These are phyloP conservation scores for Penicillium capsulatum DNA, from an alignment of 2,329 filamentous ascomycete species.

Conservation along the genomic window DNA sequence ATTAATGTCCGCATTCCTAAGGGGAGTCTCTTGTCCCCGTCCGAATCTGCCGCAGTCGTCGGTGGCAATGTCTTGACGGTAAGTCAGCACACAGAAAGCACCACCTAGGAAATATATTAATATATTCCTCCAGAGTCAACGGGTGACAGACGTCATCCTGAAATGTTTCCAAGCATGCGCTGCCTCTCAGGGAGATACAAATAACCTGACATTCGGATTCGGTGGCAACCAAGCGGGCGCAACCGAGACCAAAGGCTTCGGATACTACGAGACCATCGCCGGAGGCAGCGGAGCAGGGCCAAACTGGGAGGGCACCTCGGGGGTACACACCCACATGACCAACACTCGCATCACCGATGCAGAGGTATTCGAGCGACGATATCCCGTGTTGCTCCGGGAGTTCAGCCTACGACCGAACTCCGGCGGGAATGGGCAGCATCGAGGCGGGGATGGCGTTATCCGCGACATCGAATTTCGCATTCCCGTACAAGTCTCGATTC, in stretches of 20 bases:
- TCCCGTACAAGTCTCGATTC: constrained; percentile 70
- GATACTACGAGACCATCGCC: constrained; percentile 79
- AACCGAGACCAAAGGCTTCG: constrained; percentile 48
- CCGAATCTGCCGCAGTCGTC: constrained; percentile 68
- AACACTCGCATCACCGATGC: constrained; percentile 80
- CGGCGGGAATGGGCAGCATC: constrained; percentile 61
- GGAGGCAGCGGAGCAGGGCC: constrained; percentile 71
- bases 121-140: constrained; percentile 16
- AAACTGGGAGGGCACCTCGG: constrained; percentile 67
- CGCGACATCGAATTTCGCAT: constrained; percentile 78
- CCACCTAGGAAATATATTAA: not conserved
- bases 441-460: constrained; percentile 71
- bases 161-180: constrained; percentile 72
- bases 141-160: constrained; percentile 62
- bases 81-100: constrained; percentile 41
- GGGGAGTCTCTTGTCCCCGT: constrained; percentile 67
- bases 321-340: constrained; percentile 82
- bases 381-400: constrained; percentile 67
- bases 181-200: constrained; percentile 70
- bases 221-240: constrained; percentile 19
- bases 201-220: constrained; percentile 51
- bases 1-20: constrained; percentile 68
- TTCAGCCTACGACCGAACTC: constrained; percentile 63
- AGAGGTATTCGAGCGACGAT: constrained; percentile 72
- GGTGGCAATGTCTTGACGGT: constrained; percentile 75